Percentiles rank a stretch among this genome's conserved stretches.
Conservation (phyloP, 345 rosid species). For the Moricandia moricandioides region DNA sequence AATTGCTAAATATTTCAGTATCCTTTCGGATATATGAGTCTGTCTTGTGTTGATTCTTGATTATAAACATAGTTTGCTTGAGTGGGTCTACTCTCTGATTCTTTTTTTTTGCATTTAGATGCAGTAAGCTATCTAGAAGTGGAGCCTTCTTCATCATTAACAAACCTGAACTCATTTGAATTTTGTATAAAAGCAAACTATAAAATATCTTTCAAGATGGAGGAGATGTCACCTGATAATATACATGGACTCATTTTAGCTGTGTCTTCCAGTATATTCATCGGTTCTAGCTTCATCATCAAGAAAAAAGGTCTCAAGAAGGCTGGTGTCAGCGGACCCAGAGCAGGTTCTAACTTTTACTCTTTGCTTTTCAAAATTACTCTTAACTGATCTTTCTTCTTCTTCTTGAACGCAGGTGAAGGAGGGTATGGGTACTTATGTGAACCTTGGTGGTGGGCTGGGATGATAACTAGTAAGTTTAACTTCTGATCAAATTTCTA, state of each 20-base stretch:
- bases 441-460: constrained; percentile 98
- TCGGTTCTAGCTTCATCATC: constrained; percentile 88
- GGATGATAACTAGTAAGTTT: constrained; percentile 85
- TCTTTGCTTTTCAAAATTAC: not conserved
- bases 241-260: constrained; percentile 76
- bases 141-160: not conserved
- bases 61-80: not conserved
- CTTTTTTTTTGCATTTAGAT: not conserved
- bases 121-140: constrained; percentile 5
- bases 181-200: constrained; percentile 13
- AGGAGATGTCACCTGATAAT: constrained; percentile 60
- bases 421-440: constrained; percentile 80
- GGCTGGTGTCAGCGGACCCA: constrained; percentile 57
- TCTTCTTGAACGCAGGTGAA: constrained; percentile 41
- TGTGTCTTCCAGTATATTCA: constrained; percentile 79
- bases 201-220: constrained; percentile 23
- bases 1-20: not conserved
- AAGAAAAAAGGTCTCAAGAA: constrained; percentile 86
- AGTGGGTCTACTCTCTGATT: not conserved
- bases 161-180: not conserved
- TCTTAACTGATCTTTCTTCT: not conserved
- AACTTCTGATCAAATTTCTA: constrained; percentile 32
- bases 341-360: constrained; percentile 54
- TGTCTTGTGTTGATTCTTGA: not conserved
- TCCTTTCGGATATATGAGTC: not conserved